Evolutionary conservation across 331 rosid species (phyloP), one percentile per base, ranked within the genome.

Genomic region (Cucumis variabilis): DNA sequence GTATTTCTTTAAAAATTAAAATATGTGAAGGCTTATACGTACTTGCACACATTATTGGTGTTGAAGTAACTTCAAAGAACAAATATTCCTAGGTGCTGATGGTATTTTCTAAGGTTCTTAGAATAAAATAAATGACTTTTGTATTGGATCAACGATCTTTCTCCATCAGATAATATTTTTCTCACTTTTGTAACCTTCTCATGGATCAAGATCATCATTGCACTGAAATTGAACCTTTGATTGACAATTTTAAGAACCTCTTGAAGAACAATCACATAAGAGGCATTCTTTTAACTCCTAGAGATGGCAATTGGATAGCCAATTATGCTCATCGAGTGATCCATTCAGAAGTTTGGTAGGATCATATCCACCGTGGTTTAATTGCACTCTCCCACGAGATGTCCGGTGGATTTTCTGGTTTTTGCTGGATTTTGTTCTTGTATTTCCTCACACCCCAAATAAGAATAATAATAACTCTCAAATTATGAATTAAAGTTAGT

Each of bases 11-110:
- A 81, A 51, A 11, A 81, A 55, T 81, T 20, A 28, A 33, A 81
- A 30, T 58, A 81, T 81, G 70, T 60, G 51, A 33, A 81, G 37
- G 86, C 74, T 82, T 82, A 37, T 23, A 23, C n/a, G 5, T 37
- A 63, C 11, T 20, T 50, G 74, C n/a, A 58, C 86, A 63, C 58
- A 63, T 82, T 82, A 7, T 41, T 62, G 58, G 58, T 37, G 74
- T 30, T 63, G 14, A 63, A 82, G 86, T 82, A 82, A 63, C 74
- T 28, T 6, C 86, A 58, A 30, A 58, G 65, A 13, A 20, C 65
- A 63, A 8, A 9, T 63, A 13, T 37, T 21, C 73, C 30, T 33
- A 55, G 72, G 28, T 82, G 30, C 50, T 37, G 73, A 66, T 63
- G 74, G 30, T 37, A 82, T 62, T 82, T 58, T 30, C 28, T 55